Conservation (phyloP, 2,329 filamentous ascomycete species). For the Fusarium verticillioides region DNA sequence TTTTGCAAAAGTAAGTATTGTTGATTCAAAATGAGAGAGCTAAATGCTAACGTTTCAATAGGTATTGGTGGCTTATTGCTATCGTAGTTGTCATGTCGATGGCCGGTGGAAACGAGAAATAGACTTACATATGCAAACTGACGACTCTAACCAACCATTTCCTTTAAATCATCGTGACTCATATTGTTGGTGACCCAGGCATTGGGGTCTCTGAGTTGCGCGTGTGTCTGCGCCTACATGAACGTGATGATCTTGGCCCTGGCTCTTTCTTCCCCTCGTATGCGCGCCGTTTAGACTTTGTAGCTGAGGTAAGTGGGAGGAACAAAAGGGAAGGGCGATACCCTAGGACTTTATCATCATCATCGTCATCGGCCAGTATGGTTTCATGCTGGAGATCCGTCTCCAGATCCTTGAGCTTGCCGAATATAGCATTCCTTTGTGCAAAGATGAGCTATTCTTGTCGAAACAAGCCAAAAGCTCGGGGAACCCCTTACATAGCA, state of each 20-base stretch:
- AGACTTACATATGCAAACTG: conserved; percentile 41
- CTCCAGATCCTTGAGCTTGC: not conserved
- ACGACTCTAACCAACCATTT: not conserved
- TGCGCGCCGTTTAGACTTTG: too few relatives aligned
- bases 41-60: conserved; percentile 53
- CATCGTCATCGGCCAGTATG: not conserved
- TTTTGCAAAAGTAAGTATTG: conserved; percentile 71
- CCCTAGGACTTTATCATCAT: not conserved
- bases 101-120: conserved; percentile 65
- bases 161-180: not conserved
- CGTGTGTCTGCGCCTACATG: not conserved
- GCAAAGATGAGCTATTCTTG: not conserved
- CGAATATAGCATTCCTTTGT: not conserved
- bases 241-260: not conserved
- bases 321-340: not conserved
- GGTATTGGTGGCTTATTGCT: conserved; percentile 75
- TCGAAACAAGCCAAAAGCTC: not conserved
- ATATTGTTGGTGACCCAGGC: not conserved
- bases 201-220: not conserved
- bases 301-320: not conserved
- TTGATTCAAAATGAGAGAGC: not conserved
- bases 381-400: not conserved
- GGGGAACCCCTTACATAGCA: not conserved
- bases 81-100: conserved; percentile 65
- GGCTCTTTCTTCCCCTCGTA: too few relatives aligned